phyloP scores from a whole-genome alignment of 345 rosid genomes.

The Diplotaxis tenuifolia region DNA sequence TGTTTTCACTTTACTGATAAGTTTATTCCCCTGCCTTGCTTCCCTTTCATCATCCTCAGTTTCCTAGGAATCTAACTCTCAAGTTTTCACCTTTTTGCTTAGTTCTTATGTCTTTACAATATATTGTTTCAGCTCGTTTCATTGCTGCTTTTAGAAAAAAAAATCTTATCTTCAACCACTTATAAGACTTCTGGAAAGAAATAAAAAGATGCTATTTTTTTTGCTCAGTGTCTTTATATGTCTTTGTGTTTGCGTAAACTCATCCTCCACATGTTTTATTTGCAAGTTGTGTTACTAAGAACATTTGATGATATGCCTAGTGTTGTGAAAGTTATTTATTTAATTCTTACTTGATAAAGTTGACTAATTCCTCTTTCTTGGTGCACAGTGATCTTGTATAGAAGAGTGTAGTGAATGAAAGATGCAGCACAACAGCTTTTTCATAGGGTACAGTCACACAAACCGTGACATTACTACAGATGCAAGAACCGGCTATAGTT shows the following conservation, averaged over 20 bases:
- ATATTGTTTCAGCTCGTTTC: slow-evolving; percentile 2
- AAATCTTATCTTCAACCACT: slow-evolving; percentile 4
- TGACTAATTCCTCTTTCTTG: neutral
- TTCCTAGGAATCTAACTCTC: neutral
- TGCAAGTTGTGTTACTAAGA: neutral
- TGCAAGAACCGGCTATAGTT: slow-evolving; percentile 30
- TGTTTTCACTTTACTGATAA: slow-evolving; percentile 14
- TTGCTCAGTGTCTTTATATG: too few species aligned
- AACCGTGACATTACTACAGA: slow-evolving; percentile 8
- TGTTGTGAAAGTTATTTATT: slow-evolving; percentile 23
- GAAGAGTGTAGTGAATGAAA: slow-evolving; percentile 37
- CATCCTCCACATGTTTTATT: neutral
- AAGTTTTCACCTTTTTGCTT: neutral
- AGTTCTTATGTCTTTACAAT: neutral
- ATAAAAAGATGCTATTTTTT: too few species aligned
- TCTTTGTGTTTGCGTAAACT: neutral
- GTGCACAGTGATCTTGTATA: slow-evolving; percentile 20
- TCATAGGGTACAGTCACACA: slow-evolving; percentile 35
- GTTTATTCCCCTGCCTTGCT: slow-evolving; percentile 6
- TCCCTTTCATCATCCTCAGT: neutral
- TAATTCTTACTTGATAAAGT: slow-evolving; percentile 10
- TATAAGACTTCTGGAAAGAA: neutral
- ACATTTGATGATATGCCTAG: slow-evolving; percentile 9
- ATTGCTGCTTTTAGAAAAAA: slow-evolving; percentile 2
- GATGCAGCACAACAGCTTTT: slow-evolving; percentile 37